Base-by-base conservation (phyloP, 2,329 filamentous ascomycete genomes). In the Boeremia lycopersici region DNA sequence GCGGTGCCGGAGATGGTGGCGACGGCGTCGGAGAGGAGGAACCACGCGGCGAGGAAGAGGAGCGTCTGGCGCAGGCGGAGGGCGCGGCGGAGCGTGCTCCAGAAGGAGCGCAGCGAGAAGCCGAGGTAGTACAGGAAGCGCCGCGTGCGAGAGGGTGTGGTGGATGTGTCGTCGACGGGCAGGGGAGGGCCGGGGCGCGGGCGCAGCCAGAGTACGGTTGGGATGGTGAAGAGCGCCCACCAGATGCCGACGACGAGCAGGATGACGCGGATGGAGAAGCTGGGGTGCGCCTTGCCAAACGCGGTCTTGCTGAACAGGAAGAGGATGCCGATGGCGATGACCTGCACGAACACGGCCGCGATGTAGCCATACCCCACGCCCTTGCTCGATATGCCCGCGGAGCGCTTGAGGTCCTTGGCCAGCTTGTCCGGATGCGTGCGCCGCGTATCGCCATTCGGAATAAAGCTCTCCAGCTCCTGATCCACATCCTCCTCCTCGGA, bases 1-100 rank as follows among this genome's bases (percentile, higher is more conserved):
- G 93, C 93, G 0, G 93, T 96, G n/a, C 91, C 93, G 23, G 90
- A 93, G 0, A 96, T 92, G 0, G 93, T 97, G 2, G 93, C 93
- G 56, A 97, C 90, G 23, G 91, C 91, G 68, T 98, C 93, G 2
- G 91, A 96, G 2, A 97, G 82, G 12, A 97, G 82, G 69, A 98
- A 96, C 93, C 93, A 98, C 6, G 89, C 89, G 3, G 83, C 82
- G 9, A 97, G 82, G 70, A 93, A 93, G 4, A 91, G 77, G 41
- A 88, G 78, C n/a, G 90, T 87, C 64, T 93, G 89, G 4, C 84
- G 75, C 2, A 93, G 81, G 12, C 84, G 82, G 13, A 86, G 77
- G 1, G 92, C 92, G 33, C 89, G 82, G 63, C 85, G 83, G 2
- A 93, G 77, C 0, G 93, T 97, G 50, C 85, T 85, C 71, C 88